Evolutionary conservation across 345 rosid species (phyloP).

Genomic region (Brassica juncea): DNA sequence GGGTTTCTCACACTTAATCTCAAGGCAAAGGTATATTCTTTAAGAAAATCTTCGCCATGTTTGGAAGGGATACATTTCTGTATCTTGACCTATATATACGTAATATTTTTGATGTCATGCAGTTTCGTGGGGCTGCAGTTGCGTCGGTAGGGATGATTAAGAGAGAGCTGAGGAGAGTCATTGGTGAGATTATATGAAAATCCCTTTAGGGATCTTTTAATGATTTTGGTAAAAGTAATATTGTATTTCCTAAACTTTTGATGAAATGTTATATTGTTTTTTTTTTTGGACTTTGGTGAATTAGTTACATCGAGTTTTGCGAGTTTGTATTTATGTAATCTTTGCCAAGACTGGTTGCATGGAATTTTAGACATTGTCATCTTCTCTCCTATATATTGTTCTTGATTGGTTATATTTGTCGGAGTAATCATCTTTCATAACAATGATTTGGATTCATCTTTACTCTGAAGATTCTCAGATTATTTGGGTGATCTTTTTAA

Average conservation of each 20-base stretch:
- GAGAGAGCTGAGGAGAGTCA: constrained; percentile 60
- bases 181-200: constrained; percentile 39
- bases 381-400: neutral
- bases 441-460: neutral
- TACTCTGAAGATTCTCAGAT: neutral
- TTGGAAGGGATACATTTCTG: neutral
- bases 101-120: constrained; percentile 22
- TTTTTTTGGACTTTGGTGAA: constrained; percentile 1
- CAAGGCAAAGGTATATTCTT: constrained; percentile 63
- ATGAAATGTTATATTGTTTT: constrained; percentile 1
- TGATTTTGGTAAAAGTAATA: constrained; percentile 6
- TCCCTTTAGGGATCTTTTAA: neutral
- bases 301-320: constrained; percentile 14
- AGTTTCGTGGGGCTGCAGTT: constrained; percentile 68
- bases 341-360: constrained; percentile 8
- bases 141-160: constrained; percentile 67
- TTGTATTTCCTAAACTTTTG: constrained; percentile 1
- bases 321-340: constrained; percentile 10
- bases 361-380: neutral
- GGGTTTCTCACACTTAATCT: constrained; percentile 59
- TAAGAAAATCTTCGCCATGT: neutral
- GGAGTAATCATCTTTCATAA: neutral
- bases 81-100: neutral
- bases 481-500: neutral
- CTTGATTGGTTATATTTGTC: neutral